phyloP scores from a whole-genome alignment of 2,329 filamentous ascomycete species.

The Xylaria sp. region DNA sequence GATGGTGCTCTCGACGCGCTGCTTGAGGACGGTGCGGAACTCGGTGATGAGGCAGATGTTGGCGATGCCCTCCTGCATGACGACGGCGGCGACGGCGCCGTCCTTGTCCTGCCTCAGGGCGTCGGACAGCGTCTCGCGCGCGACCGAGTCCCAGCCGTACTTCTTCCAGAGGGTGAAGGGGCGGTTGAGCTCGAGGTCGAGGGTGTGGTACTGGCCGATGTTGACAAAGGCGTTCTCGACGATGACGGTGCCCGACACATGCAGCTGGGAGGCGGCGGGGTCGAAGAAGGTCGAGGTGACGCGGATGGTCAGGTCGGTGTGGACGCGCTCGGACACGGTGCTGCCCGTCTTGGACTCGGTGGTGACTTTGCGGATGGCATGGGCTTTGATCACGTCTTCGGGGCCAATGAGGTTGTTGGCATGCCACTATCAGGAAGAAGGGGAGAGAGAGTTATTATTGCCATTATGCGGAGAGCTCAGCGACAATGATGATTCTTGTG shows the following conservation, averaged over 20 bases:
- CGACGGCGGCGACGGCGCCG: conserved; percentile 86
- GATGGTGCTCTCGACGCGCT: conserved; percentile 73
- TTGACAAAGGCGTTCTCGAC: conserved; percentile 64
- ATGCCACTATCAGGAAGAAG: conserved; percentile 58
- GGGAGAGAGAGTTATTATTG: conserved; percentile 18
- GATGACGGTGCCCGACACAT: conserved; percentile 65
- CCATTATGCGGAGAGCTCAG: not conserved
- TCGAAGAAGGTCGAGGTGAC: conserved; percentile 70
- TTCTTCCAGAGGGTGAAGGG: conserved; percentile 90
- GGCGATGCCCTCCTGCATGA: conserved; percentile 90
- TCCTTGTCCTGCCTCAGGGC: conserved; percentile 81
- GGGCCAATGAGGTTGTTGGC: conserved; percentile 69
- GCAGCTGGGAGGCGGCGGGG: conserved; percentile 64
- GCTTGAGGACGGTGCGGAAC: conserved; percentile 79
- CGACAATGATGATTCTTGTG: conserved; percentile 17
- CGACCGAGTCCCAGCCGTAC: conserved; percentile 90
- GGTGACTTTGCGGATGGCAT: conserved; percentile 67
- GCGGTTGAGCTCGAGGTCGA: conserved; percentile 86
- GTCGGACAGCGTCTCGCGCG: conserved; percentile 80
- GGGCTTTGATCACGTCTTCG: conserved; percentile 64
- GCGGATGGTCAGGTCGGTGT: conserved; percentile 66
- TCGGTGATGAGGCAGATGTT: conserved; percentile 87
- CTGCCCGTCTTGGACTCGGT: conserved; percentile 59
- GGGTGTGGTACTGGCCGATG: conserved; percentile 68
- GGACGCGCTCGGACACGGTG: conserved; percentile 62